Base-by-base conservation (phyloP, 2,329 filamentous ascomycete genomes). In the Colletotrichum falcatum region DNA sequence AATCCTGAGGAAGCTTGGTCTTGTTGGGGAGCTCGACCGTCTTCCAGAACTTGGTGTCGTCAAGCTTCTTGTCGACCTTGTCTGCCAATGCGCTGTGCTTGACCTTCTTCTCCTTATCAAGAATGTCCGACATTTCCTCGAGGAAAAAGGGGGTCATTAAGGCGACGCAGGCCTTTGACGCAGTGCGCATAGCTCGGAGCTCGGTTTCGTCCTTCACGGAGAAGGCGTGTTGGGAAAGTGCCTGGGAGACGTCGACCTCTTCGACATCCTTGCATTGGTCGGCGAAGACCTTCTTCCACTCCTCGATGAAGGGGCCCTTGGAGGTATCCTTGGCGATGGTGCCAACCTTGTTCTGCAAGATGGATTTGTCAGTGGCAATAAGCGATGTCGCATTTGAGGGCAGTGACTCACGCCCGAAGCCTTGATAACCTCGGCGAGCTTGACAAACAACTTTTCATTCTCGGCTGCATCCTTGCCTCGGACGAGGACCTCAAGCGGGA, bases 71-170 rank as follows among this genome's bases (percentile, higher is more conserved):
- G 75, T 95, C 91, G 39, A 99, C 92, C 81, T 95, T 96, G 76
- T 94, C 90, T n/a, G 93, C 91, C 9, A 99, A 87, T 2, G 88
- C 87, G 74, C 91, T 93, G 82, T 99, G 96, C 73, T 94, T 96
- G 78, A 98, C 94, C 79, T 97, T 97, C 86, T 97, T 98, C 81
- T 98, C 97, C 75, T 95, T 92, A 78, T 99, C 96, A 71, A 99
- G 89, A 62, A 98, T 92, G 75, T 93, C 92, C 61, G 95, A 97
- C 95, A 99, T 98, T 80, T 98, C 95, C 78, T 99, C 96, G 74
- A 99, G 91, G 80, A 98, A 98, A 82, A 96, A 99, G 70, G 95
- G 94, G 61, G 94, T 94, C 91, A 98, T 97, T 71, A 98, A 86
- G 69, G 94, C 95, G 74, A 97, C 95, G 75, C 95, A 98, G 56